Conservation (phyloP, 2,329 filamentous ascomycete species). For the Trichoderma sp. region DNA sequence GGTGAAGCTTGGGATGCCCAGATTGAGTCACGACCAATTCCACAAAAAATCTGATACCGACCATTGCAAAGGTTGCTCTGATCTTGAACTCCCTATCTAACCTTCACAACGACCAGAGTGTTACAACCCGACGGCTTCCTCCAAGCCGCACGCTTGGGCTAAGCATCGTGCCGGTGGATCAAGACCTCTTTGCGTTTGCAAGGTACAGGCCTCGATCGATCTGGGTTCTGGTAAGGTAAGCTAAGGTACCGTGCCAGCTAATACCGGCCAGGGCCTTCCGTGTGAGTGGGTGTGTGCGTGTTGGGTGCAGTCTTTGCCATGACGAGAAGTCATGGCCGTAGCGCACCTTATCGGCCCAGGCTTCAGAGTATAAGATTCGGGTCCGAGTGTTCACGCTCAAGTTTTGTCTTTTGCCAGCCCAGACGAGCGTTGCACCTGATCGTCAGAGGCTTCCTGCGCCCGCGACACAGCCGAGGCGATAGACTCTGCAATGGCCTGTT, state of each 20-base stretch:
- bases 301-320: background rate
- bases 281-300: background rate
- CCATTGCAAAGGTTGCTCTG: background rate
- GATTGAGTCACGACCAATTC: conserved; percentile 24
- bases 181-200: conserved; percentile 19
- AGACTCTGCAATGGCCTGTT: conserved; percentile 49
- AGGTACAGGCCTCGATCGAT: conserved; percentile 21
- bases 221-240: conserved; percentile 11
- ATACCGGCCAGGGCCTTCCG: conserved; percentile 1
- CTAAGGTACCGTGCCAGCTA: conserved; percentile 7
- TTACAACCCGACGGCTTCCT: conserved; percentile 6
- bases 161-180: conserved; percentile 28
- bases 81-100: conserved; percentile 19
- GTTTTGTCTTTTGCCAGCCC: conserved; percentile 1
- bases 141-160: conserved; percentile 25
- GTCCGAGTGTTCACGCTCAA: conserved; percentile 7
- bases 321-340: conserved; percentile 15
- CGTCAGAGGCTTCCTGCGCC: conserved; percentile 6
- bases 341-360: background rate
- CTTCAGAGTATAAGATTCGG: conserved; percentile 9
- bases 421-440: background rate
- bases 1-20: background rate
- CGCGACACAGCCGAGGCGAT: conserved; percentile 38
- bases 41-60: background rate
- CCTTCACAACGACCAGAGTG: conserved; percentile 25